These are phyloP conservation scores for Manihot esculenta DNA, from an alignment of 441 rosid species.

Conservation along the genomic window DNA sequence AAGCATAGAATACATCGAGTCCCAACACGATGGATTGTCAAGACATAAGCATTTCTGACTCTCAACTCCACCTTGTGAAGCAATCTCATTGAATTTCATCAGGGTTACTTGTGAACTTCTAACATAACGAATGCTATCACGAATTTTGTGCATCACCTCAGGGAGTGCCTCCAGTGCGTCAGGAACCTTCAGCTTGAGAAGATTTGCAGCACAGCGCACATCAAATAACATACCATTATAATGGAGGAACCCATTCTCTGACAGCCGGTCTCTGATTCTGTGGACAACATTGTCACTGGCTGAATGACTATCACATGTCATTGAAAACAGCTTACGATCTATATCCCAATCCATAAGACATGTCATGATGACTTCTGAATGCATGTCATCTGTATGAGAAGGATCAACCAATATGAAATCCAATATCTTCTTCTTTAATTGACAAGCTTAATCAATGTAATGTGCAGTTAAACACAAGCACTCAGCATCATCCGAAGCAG, in stretches of 20 bases:
- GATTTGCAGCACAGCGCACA: constrained; percentile 66
- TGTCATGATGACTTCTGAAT: constrained; percentile 69
- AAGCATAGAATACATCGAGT: constrained; percentile 75
- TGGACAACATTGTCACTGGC: constrained; percentile 55
- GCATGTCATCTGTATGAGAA: constrained; percentile 74
- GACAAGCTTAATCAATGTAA: constrained; percentile 81
- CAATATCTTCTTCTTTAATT: constrained; percentile 66
- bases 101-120: constrained; percentile 66
- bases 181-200: constrained; percentile 56
- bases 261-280: constrained; percentile 56
- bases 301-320: constrained; percentile 66
- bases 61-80: constrained; percentile 60
- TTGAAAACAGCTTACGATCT: constrained; percentile 74
- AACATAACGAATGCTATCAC: constrained; percentile 65
- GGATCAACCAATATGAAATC: constrained; percentile 75
- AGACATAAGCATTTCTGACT: constrained; percentile 55
- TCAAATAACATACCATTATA: constrained; percentile 67
- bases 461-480: constrained; percentile 68
- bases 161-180: constrained; percentile 62
- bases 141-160: constrained; percentile 68
- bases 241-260: constrained; percentile 51
- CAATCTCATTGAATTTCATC: constrained; percentile 69
- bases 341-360: constrained; percentile 83
- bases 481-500: constrained; percentile 51
- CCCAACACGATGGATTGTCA: constrained; percentile 63